Conservation (phyloP, 2,329 filamentous ascomycete genomes). For the Fusarium oligoseptatum region DNA sequence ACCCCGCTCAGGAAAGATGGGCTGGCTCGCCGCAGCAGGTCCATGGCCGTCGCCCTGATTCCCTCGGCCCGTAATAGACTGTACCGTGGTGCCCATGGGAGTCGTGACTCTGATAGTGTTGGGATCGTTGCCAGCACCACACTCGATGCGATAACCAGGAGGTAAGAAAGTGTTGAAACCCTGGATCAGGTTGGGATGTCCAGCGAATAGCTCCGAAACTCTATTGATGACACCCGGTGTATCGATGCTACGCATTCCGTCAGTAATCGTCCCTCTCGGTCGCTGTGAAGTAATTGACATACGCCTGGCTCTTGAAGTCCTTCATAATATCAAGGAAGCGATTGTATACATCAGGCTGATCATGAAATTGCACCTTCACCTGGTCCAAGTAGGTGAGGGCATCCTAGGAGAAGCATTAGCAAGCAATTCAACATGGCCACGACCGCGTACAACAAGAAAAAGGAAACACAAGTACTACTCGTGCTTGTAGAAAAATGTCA, state of each 20-base stretch:
- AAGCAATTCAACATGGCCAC: background rate
- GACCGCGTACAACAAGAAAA: background rate
- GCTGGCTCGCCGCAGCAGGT: slow-evolving; percentile 54
- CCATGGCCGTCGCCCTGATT: slow-evolving; percentile 61
- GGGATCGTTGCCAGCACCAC: slow-evolving; percentile 91
- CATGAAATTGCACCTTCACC: slow-evolving; percentile 97
- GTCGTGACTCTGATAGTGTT: slow-evolving; percentile 98
- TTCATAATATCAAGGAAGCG: slow-evolving; percentile 99
- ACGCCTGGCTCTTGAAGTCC: slow-evolving; percentile 98
- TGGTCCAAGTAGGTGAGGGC: slow-evolving; percentile 97
- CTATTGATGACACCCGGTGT: slow-evolving; percentile 97
- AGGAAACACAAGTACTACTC: slow-evolving; percentile 38
- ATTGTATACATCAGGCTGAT: slow-evolving; percentile 98
- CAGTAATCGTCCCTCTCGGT: slow-evolving; percentile 33
- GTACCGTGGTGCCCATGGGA: slow-evolving; percentile 95
- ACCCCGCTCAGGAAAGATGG: slow-evolving; percentile 62
- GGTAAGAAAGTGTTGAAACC: slow-evolving; percentile 99
- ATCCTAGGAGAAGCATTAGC: slow-evolving; percentile 56
- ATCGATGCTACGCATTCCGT: slow-evolving; percentile 76
- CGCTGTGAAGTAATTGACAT: slow-evolving; percentile 55
- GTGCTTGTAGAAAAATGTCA: slow-evolving; percentile 39
- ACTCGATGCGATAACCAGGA: slow-evolving; percentile 96
- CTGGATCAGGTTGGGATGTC: slow-evolving; percentile 94
- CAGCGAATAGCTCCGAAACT: slow-evolving; percentile 94
- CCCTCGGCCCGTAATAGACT: slow-evolving; percentile 77